Base-by-base conservation (phyloP, 2,329 filamentous ascomycete genomes). In the Myotisia sp. region DNA sequence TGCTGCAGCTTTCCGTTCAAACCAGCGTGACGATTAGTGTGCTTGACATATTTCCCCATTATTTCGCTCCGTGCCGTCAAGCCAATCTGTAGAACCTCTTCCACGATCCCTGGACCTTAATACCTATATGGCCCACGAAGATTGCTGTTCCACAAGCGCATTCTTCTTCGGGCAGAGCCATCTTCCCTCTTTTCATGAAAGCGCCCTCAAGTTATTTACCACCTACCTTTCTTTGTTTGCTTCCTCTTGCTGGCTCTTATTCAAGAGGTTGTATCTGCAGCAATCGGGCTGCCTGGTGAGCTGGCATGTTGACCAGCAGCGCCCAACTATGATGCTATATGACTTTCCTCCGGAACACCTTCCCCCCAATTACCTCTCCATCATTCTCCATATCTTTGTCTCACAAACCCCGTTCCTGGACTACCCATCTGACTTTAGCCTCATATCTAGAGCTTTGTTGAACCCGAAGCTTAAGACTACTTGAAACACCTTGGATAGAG, bases 111-210 rank as follows among this genome's bases (percentile, higher is more conserved):
- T 41, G 44, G 39, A 40, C 38, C 42, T 38, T 49, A 42, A 53
- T 54, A 52, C 49, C 37, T 39, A 37, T 40, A 37, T 46, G 37
- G 45, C 45, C 44, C 40, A 43, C 42, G 48, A 27, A 46, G 40
- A 44, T 45, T 39, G 39, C 41, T 39, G 54, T 55, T 51, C 41
- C 49, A 56, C 54, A 44, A 44, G 37, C 37, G 26, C 39, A 47
- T 40, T 43, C 37, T 40, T 42, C 44, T 44, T 44, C 42, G 39
- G 44, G 35, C 44, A 44, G 42, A 37, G 39, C 30, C 42, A 30
- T 36, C 36, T 44, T 34, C 24, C 38, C 33, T 31, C 29, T 23
- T 32, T n/a, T n/a, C n/a, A 32, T 22, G 24, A 32, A 32, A 23
- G 19, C 20, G 20, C 29, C 24, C 28, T 23, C 22, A 37, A 42